Percentiles rank a stretch among this genome's conserved stretches.
Evolutionary conservation across 1,284 basidiomycete genomes (phyloP).

Genomic region (Mycosarcoma maydis): DNA sequence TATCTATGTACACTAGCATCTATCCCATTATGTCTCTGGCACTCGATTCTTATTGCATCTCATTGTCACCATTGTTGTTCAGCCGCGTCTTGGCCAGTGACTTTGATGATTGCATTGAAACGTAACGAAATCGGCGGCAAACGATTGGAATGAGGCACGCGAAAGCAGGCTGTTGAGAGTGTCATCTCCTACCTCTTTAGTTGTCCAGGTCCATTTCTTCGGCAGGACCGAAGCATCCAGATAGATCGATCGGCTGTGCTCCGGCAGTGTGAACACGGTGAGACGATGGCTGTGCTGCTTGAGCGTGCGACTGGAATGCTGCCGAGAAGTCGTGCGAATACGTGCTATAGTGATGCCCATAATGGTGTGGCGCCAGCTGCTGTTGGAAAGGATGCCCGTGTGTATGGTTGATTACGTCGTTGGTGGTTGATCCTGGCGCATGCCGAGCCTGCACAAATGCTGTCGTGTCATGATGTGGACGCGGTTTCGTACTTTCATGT

Average conservation of each 20-base stretch:
- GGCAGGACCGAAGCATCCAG: conserved; percentile 19
- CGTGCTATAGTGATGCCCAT: conserved; percentile 13
- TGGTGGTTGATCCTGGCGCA: no score
- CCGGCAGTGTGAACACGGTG: conserved; percentile 6
- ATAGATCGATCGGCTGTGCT: conserved; percentile 34
- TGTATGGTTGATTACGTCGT: no score
- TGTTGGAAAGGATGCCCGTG: conserved; percentile 4
- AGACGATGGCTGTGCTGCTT: background rate
- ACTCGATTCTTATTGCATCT: conserved; percentile 7
- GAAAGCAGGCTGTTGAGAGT: background rate
- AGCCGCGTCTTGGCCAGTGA: background rate
- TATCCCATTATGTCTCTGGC: background rate
- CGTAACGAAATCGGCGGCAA: no score
- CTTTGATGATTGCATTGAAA: background rate
- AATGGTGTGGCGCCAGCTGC: conserved; percentile 10
- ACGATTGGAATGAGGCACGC: no score
- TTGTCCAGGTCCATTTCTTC: conserved; percentile 49
- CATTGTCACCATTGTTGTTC: background rate
- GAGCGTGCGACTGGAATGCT: background rate
- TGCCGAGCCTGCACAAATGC: background rate
- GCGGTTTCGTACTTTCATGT: background rate
- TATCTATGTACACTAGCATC: conserved; percentile 38
- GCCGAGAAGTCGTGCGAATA: background rate
- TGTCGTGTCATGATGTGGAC: conserved; percentile 1
- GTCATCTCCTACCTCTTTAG: background rate